Base-by-base conservation (phyloP, 257 asterid species). In the Nicotiana undulata region DNA sequence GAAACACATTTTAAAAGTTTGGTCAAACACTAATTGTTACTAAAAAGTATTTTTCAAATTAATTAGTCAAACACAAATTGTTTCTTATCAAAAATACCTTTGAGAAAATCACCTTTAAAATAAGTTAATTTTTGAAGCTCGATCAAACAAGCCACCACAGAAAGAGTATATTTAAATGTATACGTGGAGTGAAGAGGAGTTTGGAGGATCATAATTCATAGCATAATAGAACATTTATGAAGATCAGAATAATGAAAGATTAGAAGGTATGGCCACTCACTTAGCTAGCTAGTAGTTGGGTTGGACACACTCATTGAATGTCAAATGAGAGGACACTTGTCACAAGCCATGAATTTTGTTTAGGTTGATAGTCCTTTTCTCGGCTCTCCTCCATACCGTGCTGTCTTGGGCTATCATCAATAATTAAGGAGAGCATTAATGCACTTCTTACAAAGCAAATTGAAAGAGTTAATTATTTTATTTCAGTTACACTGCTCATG, bases 271-370 rank as follows among this genome's bases (percentile, higher is more conserved):
- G 60, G 16, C 6, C 40, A 44, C 22, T 22, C 59, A 44, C 59
- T 70, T 22, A 46, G 34, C 58, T 40, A 61, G 67, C 67, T 12
- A 72, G 60, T 72, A 72, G 78, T 72, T 72, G 60, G 60, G 40
- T 72, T 46, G 60, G 78, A 22, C 60, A 72, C 77, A 72, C 3
- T 15, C 78, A 46, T 72, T 72, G 17, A 72, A 72, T 72, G 78
- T 46, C 4, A 26, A 72, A 72, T 46, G 22, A 46, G 78, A 72
- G 16, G 78, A 17, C 60, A 72, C 60, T 72, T 72, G 60, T 6
- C 77, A 72, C 37, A 72, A 72, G 26, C 78, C 49, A 46, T 72
- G 60, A 46, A 46, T 24, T 40, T 72, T 70, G 77, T 70, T 29
- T 22, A 12, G 55, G n/a, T 70, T 46, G 77, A 28, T 6, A 22